Evolutionary conservation across 257 asterid genomes (phyloP).

Genomic region (Solanum sejunctum): DNA sequence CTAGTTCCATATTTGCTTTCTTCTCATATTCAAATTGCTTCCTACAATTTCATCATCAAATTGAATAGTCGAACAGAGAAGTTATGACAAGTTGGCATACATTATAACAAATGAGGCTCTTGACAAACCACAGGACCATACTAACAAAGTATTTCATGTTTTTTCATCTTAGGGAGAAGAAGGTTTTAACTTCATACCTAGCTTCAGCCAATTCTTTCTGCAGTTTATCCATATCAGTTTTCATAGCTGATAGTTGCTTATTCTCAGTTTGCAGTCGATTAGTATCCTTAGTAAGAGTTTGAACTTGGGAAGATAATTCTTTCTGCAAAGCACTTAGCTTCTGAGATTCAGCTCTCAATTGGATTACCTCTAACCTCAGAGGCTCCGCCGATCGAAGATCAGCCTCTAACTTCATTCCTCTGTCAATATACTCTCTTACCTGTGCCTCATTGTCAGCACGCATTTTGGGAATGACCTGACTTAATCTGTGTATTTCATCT

Average conservation of each 20-base stretch:
- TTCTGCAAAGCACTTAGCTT: conserved; percentile 40
- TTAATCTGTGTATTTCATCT: conserved; percentile 66
- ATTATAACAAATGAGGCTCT: neutral
- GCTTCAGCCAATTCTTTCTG: conserved; percentile 57
- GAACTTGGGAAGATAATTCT: conserved; percentile 55
- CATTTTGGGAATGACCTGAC: conserved; percentile 54
- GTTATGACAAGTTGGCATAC: neutral
- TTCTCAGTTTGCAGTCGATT: conserved; percentile 48
- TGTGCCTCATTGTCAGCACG: conserved; percentile 68
- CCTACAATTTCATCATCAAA: conserved; percentile 21
- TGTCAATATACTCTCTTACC: conserved; percentile 61
- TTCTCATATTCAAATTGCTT: conserved; percentile 65
- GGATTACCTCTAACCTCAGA: conserved; percentile 47
- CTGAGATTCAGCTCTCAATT: conserved; percentile 58
- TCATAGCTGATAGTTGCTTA: conserved; percentile 46
- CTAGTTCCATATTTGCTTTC: conserved; percentile 57
- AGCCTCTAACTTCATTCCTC: conserved; percentile 66
- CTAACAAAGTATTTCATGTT: neutral
- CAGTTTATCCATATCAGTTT: conserved; percentile 58
- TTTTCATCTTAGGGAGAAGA: neutral
- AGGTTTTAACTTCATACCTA: conserved; percentile 31
- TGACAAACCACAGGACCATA: neutral
- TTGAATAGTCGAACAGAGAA: neutral
- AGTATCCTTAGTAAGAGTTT: conserved; percentile 53
- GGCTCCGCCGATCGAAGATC: conserved; percentile 60